Evolutionary conservation across 2,329 filamentous ascomycete species (phyloP).

Genomic region (Chaetomiaceae sp.): DNA sequence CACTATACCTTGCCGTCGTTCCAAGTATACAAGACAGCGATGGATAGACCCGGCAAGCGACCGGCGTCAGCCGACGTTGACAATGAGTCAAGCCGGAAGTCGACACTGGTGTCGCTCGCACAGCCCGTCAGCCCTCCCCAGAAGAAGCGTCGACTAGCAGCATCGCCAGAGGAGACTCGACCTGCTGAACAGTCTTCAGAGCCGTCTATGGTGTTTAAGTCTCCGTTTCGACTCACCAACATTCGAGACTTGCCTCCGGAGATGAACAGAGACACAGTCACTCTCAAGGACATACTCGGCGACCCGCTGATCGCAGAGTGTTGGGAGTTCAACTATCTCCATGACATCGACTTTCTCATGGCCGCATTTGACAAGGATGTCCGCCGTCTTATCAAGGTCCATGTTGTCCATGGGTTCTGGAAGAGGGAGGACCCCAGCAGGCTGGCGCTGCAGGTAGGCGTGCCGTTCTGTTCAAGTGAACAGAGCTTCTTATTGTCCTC

Average conservation of each 20-base stretch:
- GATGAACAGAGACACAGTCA: conserved; percentile 62
- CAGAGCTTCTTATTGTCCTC: not conserved
- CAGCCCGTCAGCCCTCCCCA: conserved; percentile 42
- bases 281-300: conserved; percentile 63
- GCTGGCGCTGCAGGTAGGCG: conserved; percentile 52
- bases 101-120: conserved; percentile 31
- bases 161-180: not conserved
- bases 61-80: not conserved
- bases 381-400: conserved; percentile 45
- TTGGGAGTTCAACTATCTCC: conserved; percentile 67
- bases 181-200: not conserved
- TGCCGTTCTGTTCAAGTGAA: not conserved
- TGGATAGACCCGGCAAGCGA: conserved; percentile 7
- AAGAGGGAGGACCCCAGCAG: conserved; percentile 62
- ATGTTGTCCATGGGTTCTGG: conserved; percentile 60
- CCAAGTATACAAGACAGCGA: no score
- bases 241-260: conserved; percentile 58
- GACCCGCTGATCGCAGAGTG: conserved; percentile 69
- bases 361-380: conserved; percentile 50
- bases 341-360: conserved; percentile 56
- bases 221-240: conserved; percentile 68
- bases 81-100: conserved; percentile 1
- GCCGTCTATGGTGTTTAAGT: conserved; percentile 38
- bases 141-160: conserved; percentile 18
- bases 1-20: no score